Conservation (phyloP, 768 basidiomycete species). For the Psilocybe sp. region DNA sequence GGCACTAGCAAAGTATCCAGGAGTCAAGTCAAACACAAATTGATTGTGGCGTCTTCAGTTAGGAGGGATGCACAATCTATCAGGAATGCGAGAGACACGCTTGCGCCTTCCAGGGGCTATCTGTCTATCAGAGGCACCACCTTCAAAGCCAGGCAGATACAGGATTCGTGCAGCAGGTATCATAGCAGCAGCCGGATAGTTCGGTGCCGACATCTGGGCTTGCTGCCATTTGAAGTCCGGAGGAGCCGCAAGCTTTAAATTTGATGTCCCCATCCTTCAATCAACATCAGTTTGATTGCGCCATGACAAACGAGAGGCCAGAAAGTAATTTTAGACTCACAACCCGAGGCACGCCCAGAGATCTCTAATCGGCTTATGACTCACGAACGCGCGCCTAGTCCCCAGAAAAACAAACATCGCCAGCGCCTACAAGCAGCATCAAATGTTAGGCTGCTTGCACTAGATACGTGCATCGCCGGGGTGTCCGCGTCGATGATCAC, state of each 20-base stretch:
- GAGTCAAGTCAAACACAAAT: not conserved
- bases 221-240: too few relatives aligned
- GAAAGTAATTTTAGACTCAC: too few relatives aligned
- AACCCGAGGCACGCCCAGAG: too few relatives aligned
- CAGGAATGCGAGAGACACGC: slow-evolving; percentile 10
- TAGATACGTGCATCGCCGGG: not conserved
- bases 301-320: too few relatives aligned
- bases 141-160: not conserved
- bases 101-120: not conserved
- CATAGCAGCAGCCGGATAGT: not conserved
- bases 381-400: too few relatives aligned
- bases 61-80: slow-evolving; percentile 6
- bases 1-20: not conserved
- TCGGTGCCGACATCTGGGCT: too few relatives aligned
- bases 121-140: not conserved
- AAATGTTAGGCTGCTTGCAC: not conserved
- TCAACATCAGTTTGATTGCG: too few relatives aligned
- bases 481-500: not conserved
- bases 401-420: not conserved
- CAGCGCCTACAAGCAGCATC: not conserved
- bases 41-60: too few relatives aligned
- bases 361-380: too few relatives aligned
- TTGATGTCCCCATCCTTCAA: too few relatives aligned
- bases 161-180: not conserved
- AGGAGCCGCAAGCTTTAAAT: too few relatives aligned